These are phyloP conservation scores for Margaritispora aquatica DNA, from an alignment of 495 filamentous ascomycete genomes.

Conservation along the genomic window DNA sequence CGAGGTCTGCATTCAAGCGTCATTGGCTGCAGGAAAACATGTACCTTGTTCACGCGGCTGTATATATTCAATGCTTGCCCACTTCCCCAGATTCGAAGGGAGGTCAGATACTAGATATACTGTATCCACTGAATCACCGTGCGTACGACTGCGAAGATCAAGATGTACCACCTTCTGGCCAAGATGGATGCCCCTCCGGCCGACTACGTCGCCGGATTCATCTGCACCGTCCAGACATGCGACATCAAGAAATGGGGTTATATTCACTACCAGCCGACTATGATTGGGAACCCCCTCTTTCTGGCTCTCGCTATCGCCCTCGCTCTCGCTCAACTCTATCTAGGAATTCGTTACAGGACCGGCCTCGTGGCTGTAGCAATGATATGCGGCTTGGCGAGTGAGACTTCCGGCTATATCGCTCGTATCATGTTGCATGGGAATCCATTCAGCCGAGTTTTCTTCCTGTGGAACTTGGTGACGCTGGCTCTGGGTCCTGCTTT, in stretches of 20 bases:
- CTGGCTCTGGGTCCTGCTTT: conserved; percentile 42
- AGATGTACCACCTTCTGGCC: no score
- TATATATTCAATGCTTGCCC: not conserved
- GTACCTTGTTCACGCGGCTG: no score
- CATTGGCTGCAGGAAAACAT: no score
- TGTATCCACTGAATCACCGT: no score
- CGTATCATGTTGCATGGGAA: conserved; percentile 30
- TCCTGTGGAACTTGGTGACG: conserved; percentile 4
- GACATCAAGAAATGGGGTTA: conserved; percentile 1
- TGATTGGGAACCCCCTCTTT: conserved; percentile 26
- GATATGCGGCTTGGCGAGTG: conserved; percentile 31
- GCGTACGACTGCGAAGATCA: no score
- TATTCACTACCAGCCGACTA: conserved; percentile 20
- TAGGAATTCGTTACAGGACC: conserved; percentile 14
- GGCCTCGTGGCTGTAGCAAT: conserved; percentile 33
- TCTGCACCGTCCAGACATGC: conserved; percentile 6
- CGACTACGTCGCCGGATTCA: conserved; percentile 1
- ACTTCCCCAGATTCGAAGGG: no score
- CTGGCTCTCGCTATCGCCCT: conserved; percentile 20
- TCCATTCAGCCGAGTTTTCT: conserved; percentile 10
- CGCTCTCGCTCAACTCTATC: conserved; percentile 16
- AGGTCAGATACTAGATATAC: no score
- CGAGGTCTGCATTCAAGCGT: no score
- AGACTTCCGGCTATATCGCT: conserved; percentile 34
- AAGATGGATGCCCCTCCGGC: not conserved